Conservation (phyloP, 2,329 filamentous ascomycete genomes). For the Colletotrichum simmondsii region DNA sequence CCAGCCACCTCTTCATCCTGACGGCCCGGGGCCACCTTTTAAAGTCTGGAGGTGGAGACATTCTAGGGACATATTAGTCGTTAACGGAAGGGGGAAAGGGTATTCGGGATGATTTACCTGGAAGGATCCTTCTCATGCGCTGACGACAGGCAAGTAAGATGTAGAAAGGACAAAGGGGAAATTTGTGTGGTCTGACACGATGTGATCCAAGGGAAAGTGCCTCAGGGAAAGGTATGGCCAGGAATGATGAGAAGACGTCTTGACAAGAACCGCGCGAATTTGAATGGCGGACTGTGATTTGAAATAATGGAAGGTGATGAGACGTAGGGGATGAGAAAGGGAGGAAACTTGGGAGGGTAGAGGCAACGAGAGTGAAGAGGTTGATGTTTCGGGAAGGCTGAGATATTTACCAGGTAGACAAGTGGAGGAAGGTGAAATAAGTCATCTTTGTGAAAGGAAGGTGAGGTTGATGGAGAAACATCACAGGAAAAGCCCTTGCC, state of each 20-base stretch:
- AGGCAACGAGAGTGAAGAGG: too few relatives aligned
- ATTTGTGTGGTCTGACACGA: not conserved
- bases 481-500: not conserved
- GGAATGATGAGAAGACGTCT: not conserved
- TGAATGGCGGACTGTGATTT: not conserved
- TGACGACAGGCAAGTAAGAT: not conserved
- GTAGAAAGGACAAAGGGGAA: not conserved
- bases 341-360: not conserved
- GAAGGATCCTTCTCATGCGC: not conserved
- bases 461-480: not conserved
- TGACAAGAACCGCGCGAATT: not conserved
- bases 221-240: not conserved
- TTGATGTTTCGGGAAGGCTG: not conserved
- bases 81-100: not conserved
- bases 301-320: not conserved
- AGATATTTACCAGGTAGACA: not conserved
- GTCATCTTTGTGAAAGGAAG: not conserved
- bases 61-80: not conserved
- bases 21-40: fast-evolving
- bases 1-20: not conserved
- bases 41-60: not conserved
- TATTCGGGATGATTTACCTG: not conserved
- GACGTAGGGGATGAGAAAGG: not conserved
- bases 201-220: not conserved
- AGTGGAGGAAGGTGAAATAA: not conserved